phyloP scores from a whole-genome alignment of 805 yeast species.

The Saccharomycopsis sp. region DNA sequence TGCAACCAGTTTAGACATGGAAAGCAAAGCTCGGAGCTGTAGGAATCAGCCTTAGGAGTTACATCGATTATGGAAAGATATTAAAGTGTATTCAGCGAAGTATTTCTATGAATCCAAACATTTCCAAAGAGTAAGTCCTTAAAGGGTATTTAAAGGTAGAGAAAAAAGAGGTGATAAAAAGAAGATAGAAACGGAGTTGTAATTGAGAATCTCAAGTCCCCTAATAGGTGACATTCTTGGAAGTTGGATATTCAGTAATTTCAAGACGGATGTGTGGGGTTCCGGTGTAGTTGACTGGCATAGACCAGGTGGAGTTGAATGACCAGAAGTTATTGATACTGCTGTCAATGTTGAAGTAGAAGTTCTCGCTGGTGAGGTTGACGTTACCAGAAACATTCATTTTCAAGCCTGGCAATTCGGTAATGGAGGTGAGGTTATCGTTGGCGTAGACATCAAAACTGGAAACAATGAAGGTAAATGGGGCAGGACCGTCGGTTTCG shows the following conservation, averaged over 20 bases:
- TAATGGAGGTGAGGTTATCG: constrained; percentile 16
- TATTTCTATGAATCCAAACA: neutral
- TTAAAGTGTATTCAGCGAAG: neutral
- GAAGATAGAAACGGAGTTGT: neutral
- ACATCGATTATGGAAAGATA: too few species aligned
- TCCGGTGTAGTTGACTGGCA: constrained; percentile 16
- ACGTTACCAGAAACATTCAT: constrained; percentile 15
- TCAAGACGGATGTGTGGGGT: constrained; percentile 18
- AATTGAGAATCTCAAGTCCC: too few species aligned
- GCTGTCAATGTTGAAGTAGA: constrained; percentile 10
- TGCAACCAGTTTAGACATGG: too few species aligned
- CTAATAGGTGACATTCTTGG: constrained; percentile 9
- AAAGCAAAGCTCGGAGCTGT: too few species aligned
- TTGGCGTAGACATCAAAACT: constrained; percentile 15
- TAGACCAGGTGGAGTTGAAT: constrained; percentile 7
- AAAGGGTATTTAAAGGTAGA: neutral
- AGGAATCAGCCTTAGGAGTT: too few species aligned
- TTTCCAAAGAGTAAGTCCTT: neutral
- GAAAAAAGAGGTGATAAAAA: neutral
- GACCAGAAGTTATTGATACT: constrained; percentile 16
- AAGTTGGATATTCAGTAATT: constrained; percentile 16
- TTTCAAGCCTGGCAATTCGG: constrained; percentile 17
- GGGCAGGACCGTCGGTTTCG: constrained; percentile 10
- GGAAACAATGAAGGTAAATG: constrained; percentile 16
- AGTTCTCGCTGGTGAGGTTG: constrained; percentile 12